These are phyloP conservation scores for Mucor velutinosus DNA, from an alignment of 371 early-diverging fungal species.

Conservation along the genomic window DNA sequence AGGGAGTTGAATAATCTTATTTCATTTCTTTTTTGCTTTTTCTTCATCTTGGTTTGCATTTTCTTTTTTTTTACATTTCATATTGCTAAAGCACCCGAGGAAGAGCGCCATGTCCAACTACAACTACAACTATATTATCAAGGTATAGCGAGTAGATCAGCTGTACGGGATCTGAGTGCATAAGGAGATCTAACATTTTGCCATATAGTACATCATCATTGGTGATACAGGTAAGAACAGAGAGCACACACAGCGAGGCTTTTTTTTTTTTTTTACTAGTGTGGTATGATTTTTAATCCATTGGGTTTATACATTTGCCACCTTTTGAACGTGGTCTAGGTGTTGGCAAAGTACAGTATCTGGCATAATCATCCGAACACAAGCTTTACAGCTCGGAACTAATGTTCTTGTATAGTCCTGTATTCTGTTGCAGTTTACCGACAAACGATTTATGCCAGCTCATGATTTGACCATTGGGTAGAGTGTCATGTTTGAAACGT, in stretches of 20 bases:
- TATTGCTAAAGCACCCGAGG: not conserved
- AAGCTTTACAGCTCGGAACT: conserved; percentile 6
- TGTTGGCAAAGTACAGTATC: conserved; percentile 67
- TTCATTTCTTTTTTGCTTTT: not conserved
- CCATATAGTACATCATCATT: conserved; percentile 73
- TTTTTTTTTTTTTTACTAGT: not conserved
- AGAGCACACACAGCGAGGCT: not conserved
- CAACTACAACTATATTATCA: conserved; percentile 60
- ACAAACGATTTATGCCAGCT: conserved; percentile 81
- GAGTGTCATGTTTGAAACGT: not conserved
- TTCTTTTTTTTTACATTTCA: conserved; percentile 13
- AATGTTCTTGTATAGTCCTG: conserved; percentile 61
- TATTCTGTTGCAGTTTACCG: conserved; percentile 81
- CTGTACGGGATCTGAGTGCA: too few relatives aligned
- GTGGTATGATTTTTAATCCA: not conserved
- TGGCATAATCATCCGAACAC: not conserved
- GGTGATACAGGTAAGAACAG: conserved; percentile 72
- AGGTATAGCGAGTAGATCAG: conserved; percentile 29
- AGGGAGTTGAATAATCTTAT: not conserved
- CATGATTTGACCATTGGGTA: conserved; percentile 88
- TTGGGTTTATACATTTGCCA: not conserved
- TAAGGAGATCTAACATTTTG: too few relatives aligned
- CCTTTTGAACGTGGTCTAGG: conserved; percentile 36
- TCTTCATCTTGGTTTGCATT: conserved; percentile 8
- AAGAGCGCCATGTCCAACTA: conserved; percentile 40